These are phyloP conservation scores for Penicillium sp. DNA, from an alignment of 2,329 filamentous ascomycete species.

Conservation along the genomic window DNA sequence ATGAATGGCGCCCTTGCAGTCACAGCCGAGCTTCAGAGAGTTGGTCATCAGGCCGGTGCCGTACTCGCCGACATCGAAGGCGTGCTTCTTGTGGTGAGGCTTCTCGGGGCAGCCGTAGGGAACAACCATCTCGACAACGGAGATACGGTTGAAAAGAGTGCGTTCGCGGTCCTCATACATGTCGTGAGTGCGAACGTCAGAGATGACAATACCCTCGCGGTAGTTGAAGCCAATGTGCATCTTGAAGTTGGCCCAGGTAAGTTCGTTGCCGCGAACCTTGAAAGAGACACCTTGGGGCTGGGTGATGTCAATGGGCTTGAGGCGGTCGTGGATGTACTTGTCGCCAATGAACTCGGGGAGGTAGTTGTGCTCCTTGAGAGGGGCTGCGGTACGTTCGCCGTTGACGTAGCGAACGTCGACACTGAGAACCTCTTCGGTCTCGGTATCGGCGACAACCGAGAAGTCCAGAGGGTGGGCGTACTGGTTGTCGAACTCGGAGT, in stretches of 20 bases:
- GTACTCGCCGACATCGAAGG: slow-evolving; percentile 32
- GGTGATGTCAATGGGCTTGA: slow-evolving; percentile 32
- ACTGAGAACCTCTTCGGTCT: slow-evolving; percentile 30
- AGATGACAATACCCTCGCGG: slow-evolving; percentile 59
- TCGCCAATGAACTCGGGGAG: slow-evolving; percentile 30
- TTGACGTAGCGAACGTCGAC: slow-evolving; percentile 30
- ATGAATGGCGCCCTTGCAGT: slow-evolving; percentile 33
- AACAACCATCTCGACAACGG: slow-evolving; percentile 32
- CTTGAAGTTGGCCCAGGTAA: slow-evolving; percentile 32
- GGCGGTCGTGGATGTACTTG: slow-evolving; percentile 26
- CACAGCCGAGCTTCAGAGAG: slow-evolving; percentile 31
- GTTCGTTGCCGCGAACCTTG: slow-evolving; percentile 32
- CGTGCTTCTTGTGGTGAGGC: slow-evolving; percentile 33
- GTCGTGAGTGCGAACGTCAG: slow-evolving; percentile 42
- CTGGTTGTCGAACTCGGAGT: slow-evolving; percentile 32
- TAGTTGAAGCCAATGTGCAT: slow-evolving; percentile 53
- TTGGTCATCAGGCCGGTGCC: slow-evolving; percentile 32
- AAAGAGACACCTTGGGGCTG: slow-evolving; percentile 34
- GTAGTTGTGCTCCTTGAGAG: slow-evolving; percentile 30
- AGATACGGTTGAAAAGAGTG: slow-evolving; percentile 34
- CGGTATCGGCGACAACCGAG: slow-evolving; percentile 29
- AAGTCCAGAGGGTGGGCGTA: slow-evolving; percentile 35
- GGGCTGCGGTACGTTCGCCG: slow-evolving; percentile 25
- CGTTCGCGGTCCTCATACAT: slow-evolving; percentile 31
- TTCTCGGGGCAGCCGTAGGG: slow-evolving; percentile 30